Conservation (phyloP, 768 basidiomycete species). For the Pluteus cervinus region DNA sequence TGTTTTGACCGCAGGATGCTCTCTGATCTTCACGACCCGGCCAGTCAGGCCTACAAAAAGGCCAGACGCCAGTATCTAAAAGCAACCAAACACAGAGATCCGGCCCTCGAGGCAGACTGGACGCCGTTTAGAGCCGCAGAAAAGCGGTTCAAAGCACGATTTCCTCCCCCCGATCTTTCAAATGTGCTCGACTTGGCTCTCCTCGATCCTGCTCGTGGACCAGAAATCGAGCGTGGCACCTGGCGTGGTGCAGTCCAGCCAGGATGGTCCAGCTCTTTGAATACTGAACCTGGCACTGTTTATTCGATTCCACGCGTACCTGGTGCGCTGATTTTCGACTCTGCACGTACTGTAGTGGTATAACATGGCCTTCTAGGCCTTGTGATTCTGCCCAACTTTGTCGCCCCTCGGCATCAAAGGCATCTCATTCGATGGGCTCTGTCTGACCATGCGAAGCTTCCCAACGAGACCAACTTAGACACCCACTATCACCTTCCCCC, state of each 20-base stretch:
- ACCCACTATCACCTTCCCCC: conserved; percentile 76
- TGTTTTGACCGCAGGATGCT: conserved; percentile 27
- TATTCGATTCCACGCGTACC: conserved; percentile 50
- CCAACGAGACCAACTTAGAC: conserved; percentile 89
- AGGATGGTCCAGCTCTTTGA: conserved; percentile 27
- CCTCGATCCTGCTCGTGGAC: conserved; percentile 30
- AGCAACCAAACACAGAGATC: conserved; percentile 48
- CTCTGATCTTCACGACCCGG: conserved; percentile 35
- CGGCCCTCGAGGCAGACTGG: conserved; percentile 47
- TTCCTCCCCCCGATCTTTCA: conserved; percentile 71
- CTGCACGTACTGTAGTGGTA: neutral
- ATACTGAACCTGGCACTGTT: conserved; percentile 27
- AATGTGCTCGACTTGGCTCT: conserved; percentile 61
- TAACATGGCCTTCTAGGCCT: conserved; percentile 48
- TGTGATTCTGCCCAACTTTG: conserved; percentile 73
- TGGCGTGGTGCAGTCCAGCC: conserved; percentile 44
- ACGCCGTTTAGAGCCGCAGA: conserved; percentile 73
- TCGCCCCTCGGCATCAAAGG: conserved; percentile 59
- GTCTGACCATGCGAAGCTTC: conserved; percentile 62
- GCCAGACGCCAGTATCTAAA: conserved; percentile 53
- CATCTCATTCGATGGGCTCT: conserved; percentile 70
- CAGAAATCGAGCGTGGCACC: conserved; percentile 37
- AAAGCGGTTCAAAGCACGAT: conserved; percentile 74
- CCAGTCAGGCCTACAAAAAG: conserved; percentile 50
- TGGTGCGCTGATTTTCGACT: conserved; percentile 32